Base-by-base conservation (phyloP, 2,329 filamentous ascomycete species). In the Orbilia blumenaviensis region DNA sequence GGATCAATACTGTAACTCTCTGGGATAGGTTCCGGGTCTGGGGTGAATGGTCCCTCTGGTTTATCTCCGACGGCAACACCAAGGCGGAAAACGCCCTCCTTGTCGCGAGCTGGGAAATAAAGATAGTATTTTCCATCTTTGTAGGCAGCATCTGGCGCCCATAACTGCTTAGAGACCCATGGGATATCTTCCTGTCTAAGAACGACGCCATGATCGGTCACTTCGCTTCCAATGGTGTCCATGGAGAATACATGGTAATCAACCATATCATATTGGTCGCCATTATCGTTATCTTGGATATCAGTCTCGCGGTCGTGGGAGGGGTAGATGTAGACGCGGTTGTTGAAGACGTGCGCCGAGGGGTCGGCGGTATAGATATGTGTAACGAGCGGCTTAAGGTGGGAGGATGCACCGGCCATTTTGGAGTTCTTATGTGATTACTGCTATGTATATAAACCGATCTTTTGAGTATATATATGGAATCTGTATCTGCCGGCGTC, bases 181-280 rank as follows among this genome's bases (percentile, higher is more conserved):
- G 91, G 90, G 32, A 94, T 85, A 80, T 92, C 89, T 58, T 87
- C 85, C 48, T 87, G 84, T 64, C 85, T 86, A 42, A 94, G 87
- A 12, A 87, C 90, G 56, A 91, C 85, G 80, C 91, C 91, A 83
- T 93, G 91, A 84, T 93, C 91, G 18, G 86, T 89, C 1, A 93
- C 90, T 66, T 88, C 86, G 71, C 88, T 83, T 27, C 84, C 84
- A 9, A 82, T 79, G 25, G 83, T 84, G 42, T 71, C 66, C 54
- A 87, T 84, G 78, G 87, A 89, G 83, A 93, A 89, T 82, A 94
- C 91, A 83, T 93, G 91, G 86, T 94, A 94, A 84, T 94, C 91
- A 67, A 84, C 86, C 91, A 93, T 94, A 84, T 92, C 91, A 82
- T 93, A 93, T 82, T 93, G 91, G 84, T 93, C 91, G 81, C 91